Base-by-base conservation (phyloP, 176 grass and related monocot species). In the Hsuehochloa calcarea region DNA sequence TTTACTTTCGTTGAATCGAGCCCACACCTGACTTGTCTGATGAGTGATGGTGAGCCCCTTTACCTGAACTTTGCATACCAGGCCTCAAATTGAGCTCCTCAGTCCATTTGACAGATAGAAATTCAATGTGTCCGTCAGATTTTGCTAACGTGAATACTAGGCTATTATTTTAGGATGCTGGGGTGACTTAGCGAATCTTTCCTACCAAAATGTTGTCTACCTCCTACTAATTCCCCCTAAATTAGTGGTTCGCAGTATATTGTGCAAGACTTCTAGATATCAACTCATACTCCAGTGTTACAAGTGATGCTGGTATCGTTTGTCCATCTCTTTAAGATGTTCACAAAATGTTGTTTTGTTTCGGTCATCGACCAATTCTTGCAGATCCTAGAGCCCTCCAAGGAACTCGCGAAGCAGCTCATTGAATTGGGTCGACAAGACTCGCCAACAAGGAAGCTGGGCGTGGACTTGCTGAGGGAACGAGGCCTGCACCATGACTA, bases 381-480 rank as follows among this genome's bases (percentile, higher is more conserved):
- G 73, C 93, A 95, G 96, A 94, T 98, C 71, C 78, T 98, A 82
- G 93, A 98, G 81, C 96, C 96, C 3, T 98, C 88, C 52, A 98
- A 90, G 84, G 93, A 98, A 86, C 81, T 98, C 45, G 93, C 93
- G n/a, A 71, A 94, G 61, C 93, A 98, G 90, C 89, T 98, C 46
- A 73, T 95, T 62, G 96, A 94, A 63, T 84, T 89, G 20, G 91
- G 93, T 59, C 86, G 27, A 59, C 88, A 95, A 63, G 84, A 92
- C 68, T 73, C 64, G 13, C 81, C 60, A 27, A 93, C 85, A 47
- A 88, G 80, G 78, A 95, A 95, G 85, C 40, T 98, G 70, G 93
- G 96, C 23, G 40, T 93, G 56, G 96, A 98, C 87, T 95, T 98
- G 89, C 83, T 98, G 43, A 81, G 96, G 86, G 89, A 92, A 65